Evolutionary conservation across 192 early-diverging fungal genomes (phyloP).

Genomic region (Allomyces macrogynus): DNA sequence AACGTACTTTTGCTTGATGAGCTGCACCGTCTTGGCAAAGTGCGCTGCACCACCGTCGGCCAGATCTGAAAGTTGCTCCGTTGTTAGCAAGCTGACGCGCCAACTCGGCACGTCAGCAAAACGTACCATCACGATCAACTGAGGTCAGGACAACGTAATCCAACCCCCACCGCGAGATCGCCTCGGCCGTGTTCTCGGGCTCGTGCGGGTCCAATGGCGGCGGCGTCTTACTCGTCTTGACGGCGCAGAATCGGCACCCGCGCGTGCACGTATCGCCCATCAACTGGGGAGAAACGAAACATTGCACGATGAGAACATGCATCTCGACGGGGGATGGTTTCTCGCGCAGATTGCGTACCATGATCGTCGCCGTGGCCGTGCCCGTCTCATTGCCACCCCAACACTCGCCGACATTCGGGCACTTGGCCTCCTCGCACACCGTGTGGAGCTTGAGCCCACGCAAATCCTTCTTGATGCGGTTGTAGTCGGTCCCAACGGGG

Average conservation of each 20-base stretch:
- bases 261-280: slow-evolving; percentile 98
- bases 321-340: too few relatives aligned
- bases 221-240: slow-evolving; percentile 79
- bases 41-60: slow-evolving; percentile 77
- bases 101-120: background rate
- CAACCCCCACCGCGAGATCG: slow-evolving; percentile 81
- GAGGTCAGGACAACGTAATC: slow-evolving; percentile 96
- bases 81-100: background rate
- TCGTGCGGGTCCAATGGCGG: slow-evolving; percentile 69
- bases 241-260: slow-evolving; percentile 96
- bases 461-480: slow-evolving; percentile 69
- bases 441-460: slow-evolving; percentile 88
- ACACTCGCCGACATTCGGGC: slow-evolving; percentile 97
- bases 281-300: slow-evolving; percentile 15
- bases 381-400: slow-evolving; percentile 92
- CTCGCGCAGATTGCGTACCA: slow-evolving; percentile 17
- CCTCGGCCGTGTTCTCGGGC: slow-evolving; percentile 80
- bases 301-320: too few relatives aligned
- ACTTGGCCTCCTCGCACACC: slow-evolving; percentile 91
- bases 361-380: slow-evolving; percentile 93
- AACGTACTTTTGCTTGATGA: slow-evolving; percentile 61
- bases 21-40: slow-evolving; percentile 77
- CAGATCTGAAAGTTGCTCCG: slow-evolving; percentile 34
- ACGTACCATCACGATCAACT: slow-evolving; percentile 74
- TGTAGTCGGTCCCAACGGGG: slow-evolving; percentile 56